Base-by-base conservation (phyloP, 1,284 basidiomycete species). In the Agaricales sp. region DNA sequence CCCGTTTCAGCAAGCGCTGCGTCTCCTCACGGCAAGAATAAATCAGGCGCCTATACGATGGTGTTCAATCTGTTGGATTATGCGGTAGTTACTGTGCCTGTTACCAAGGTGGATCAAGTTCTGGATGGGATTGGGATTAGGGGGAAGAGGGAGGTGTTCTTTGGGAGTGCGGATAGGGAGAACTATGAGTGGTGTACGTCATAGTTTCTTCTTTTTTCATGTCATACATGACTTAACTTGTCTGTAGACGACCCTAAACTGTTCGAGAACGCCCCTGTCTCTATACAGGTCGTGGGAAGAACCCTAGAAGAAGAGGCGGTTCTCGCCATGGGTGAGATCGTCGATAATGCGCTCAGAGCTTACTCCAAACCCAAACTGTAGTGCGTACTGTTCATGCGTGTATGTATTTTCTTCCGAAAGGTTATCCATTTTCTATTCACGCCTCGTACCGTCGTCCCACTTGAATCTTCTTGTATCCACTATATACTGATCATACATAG, bases 281-380 rank as follows among this genome's bases (percentile, higher is more conserved):
- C 70, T n/a, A 62, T 91, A 19, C 87, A 91, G 57, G 57, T 88
- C 3, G 70, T 88, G 2, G 83, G 79, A 0, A 67, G 77, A 47
- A 79, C 78, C n/a, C 67, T 81, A 39, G 82, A 90, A 58, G 86
- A 89, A 54, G 86, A 87, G 58, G 81, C 77, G 0, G 72, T 85
- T 6, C 68, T 87, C 25, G 74, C 68, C 1, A 77, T 85, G 72
- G 69, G 73, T 8, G 76, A 80, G 55, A 71, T 83, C 24, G 74
- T 82, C 3, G 75, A 75, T 48, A 59, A 57, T 0, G 73, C 74
- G 3, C 57, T 75, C 50, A 69, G 64, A 52, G 48, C 43, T n/a
- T 19, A 44, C 45, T 43, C 39, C 39, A 30, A 30, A 14, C 14
- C 26, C 14, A 30, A 14, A 14, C 26, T 30, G 6, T 30, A n/a